Conservation (phyloP, 73 alveolate genomes). For the Paramecium octaurelia region DNA sequence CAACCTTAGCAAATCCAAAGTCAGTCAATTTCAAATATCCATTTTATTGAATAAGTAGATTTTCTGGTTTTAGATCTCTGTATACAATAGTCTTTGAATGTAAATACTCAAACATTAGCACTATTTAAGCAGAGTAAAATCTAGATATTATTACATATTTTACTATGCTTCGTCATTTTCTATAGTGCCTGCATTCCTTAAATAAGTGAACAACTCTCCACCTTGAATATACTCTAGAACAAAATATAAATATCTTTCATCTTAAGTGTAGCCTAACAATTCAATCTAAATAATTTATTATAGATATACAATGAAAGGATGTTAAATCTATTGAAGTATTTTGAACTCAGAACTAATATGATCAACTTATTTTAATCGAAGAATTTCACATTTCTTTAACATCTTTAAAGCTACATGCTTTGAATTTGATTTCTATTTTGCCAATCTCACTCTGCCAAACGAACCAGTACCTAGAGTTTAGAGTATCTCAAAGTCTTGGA, state of each 20-base stretch:
- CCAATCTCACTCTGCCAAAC: constrained; percentile 64
- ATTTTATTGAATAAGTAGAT: constrained; percentile 54
- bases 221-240: constrained; percentile 94
- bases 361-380: constrained; percentile 79
- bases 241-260: constrained; percentile 87
- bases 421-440: constrained; percentile 50
- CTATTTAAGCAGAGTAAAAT: constrained; percentile 68
- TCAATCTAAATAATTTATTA: constrained; percentile 57
- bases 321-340: background rate
- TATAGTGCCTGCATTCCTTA: constrained; percentile 84
- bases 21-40: constrained; percentile 76
- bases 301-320: constrained; percentile 15
- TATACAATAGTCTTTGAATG: constrained; percentile 66
- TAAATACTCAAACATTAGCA: constrained; percentile 64
- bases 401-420: constrained; percentile 85
- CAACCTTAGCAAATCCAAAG: constrained; percentile 75
- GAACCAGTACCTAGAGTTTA: constrained; percentile 68
- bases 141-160: constrained; percentile 66
- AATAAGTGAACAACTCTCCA: constrained; percentile 95
- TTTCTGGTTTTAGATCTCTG: constrained; percentile 74
- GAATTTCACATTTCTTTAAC: constrained; percentile 88
- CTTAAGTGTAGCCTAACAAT: constrained; percentile 78
- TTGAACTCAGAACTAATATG: constrained; percentile 56
- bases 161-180: constrained; percentile 72
- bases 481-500: constrained; percentile 12